Percentiles rank a stretch among this genome's conserved stretches.
phyloP scores from a whole-genome alignment of 257 asterid genomes.

The Solanum okadae region DNA sequence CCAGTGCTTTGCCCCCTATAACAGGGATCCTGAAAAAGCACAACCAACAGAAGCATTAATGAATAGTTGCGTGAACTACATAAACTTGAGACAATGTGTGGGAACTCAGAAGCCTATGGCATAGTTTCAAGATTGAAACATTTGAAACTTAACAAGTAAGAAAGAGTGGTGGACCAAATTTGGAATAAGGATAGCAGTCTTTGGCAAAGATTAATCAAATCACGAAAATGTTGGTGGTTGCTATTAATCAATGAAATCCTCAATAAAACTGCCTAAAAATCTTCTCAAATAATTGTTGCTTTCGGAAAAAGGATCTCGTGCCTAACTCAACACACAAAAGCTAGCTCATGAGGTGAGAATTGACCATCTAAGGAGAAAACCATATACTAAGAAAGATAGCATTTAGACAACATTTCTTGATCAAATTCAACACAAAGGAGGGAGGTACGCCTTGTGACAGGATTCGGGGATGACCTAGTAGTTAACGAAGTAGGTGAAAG shows the following conservation, averaged over 20 bases:
- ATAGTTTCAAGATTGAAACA: neutral
- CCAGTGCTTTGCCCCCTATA: slow-evolving; percentile 69
- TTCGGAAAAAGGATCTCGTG: neutral
- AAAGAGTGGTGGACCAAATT: neutral
- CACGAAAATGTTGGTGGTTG: neutral
- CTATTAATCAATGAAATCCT: neutral
- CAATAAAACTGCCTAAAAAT: neutral
- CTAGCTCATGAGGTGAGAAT: neutral
- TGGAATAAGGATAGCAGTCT: neutral
- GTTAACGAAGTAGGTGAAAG: neutral
- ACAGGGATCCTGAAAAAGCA: slow-evolving; percentile 50
- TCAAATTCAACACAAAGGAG: neutral
- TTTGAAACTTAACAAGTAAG: neutral
- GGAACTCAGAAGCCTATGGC: neutral
- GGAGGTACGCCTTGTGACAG: neutral
- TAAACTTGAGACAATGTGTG: neutral
- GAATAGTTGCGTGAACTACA: neutral
- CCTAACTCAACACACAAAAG: neutral
- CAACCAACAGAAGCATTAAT: neutral
- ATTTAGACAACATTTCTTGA: neutral
- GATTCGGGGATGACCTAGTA: neutral
- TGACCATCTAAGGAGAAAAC: neutral
- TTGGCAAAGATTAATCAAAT: neutral
- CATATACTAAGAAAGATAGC: neutral
- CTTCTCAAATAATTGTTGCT: neutral